Evolutionary conservation across 2,329 filamentous ascomycete genomes (phyloP).

Genomic region (Ophiosphaerella herpotricha): DNA sequence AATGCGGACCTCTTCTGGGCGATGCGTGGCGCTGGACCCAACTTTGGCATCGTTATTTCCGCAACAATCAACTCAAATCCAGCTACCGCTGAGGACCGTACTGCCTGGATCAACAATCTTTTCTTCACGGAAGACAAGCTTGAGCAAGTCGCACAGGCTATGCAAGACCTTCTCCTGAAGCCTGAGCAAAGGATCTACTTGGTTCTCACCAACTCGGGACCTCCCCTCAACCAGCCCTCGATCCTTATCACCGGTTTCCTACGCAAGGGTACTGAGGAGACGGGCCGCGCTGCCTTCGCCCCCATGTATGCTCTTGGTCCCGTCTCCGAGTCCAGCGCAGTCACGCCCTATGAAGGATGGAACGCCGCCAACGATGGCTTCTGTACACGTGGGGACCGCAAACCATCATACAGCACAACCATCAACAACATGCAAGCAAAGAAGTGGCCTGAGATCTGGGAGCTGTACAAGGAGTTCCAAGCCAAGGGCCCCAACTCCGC

Average conservation of each 20-base stretch:
- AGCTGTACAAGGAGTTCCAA: constrained; percentile 46
- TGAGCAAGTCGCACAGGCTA: constrained; percentile 40
- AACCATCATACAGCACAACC: constrained; percentile 46
- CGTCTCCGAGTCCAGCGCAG: constrained; percentile 16
- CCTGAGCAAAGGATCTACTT: constrained; percentile 46
- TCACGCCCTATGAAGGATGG: constrained; percentile 46
- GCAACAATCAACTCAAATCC: constrained; percentile 47
- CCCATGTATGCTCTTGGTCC: constrained; percentile 43
- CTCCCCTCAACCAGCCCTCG: constrained; percentile 22
- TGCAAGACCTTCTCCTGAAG: constrained; percentile 44
- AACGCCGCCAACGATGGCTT: constrained; percentile 47
- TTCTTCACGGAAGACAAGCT: constrained; percentile 35
- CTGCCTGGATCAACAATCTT: constrained; percentile 31
- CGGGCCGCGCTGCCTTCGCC: constrained; percentile 41
- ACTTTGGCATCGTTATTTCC: constrained; percentile 41
- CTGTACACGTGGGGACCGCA: constrained; percentile 46
- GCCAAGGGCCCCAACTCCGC: constrained; percentile 38
- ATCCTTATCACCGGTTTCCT: constrained; percentile 41
- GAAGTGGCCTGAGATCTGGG: constrained; percentile 49
- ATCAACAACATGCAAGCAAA: constrained; percentile 41
- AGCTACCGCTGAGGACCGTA: constrained; percentile 22
- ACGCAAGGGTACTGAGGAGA: constrained; percentile 38
- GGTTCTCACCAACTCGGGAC: constrained; percentile 35
- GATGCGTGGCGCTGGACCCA: constrained; percentile 43
- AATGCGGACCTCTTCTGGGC: constrained; percentile 45